phyloP scores from a whole-genome alignment of 2,329 filamentous ascomycete genomes.

The Pseudopithomyces maydicus region DNA sequence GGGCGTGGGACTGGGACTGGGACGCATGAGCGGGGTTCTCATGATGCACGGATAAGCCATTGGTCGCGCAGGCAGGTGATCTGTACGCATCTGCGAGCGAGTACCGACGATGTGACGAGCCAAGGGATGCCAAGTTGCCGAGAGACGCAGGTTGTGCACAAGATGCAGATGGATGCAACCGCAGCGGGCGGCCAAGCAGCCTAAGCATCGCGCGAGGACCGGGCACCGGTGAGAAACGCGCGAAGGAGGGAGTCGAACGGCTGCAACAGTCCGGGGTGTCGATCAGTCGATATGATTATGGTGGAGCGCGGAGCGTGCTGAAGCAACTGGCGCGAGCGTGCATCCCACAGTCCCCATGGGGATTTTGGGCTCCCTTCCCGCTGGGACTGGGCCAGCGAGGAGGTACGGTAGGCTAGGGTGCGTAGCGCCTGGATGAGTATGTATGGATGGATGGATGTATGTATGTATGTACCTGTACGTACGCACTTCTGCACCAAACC shows the following conservation, averaged over 20 bases:
- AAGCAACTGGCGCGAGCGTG: not conserved
- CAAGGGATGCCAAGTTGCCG: conserved; percentile 39
- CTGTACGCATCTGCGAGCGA: conserved; percentile 15
- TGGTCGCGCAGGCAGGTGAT: conserved; percentile 22
- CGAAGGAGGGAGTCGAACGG: conserved; percentile 23
- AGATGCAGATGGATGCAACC: conserved; percentile 29
- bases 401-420: too few relatives aligned
- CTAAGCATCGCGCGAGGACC: conserved; percentile 30
- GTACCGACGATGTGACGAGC: conserved; percentile 27
- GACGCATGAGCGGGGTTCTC: conserved; percentile 12
- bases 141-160: conserved; percentile 25
- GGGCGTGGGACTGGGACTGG: too few relatives aligned
- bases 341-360: conserved; percentile 1
- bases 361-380: not conserved
- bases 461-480: too few relatives aligned
- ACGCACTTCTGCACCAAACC: too few relatives aligned
- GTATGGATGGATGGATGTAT: too few relatives aligned
- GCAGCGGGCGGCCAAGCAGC: conserved; percentile 27
- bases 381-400: not conserved
- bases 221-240: conserved; percentile 9
- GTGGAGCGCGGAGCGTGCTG: not conserved
- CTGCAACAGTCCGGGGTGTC: conserved; percentile 6
- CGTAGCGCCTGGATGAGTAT: too few relatives aligned
- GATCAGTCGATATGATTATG: conserved; percentile 12
- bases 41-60: conserved; percentile 6